phyloP scores from a whole-genome alignment of 805 yeast species.

The Clavispora santaluciae region DNA sequence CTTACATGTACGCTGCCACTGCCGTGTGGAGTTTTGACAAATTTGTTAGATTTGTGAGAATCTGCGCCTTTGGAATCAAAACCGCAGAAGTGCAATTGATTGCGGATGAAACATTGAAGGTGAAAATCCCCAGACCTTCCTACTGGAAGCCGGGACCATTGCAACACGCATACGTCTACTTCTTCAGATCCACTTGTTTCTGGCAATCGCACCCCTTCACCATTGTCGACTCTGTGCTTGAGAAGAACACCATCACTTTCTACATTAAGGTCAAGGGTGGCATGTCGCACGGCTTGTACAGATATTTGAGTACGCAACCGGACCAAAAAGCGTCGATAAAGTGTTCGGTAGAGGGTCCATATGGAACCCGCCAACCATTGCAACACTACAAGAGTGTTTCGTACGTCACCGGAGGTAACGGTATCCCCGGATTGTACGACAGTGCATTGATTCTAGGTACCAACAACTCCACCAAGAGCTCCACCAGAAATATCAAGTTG shows the following conservation, averaged over 20 bases:
- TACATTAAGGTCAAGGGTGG: slow-evolving; percentile 56
- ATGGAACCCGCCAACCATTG: slow-evolving; percentile 48
- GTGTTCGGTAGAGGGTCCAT: slow-evolving; percentile 57
- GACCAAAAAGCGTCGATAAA: slow-evolving; percentile 32
- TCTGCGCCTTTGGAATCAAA: slow-evolving; percentile 33
- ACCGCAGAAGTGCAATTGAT: slow-evolving; percentile 33
- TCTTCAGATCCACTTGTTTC: slow-evolving; percentile 46
- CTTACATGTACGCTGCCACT: slow-evolving; percentile 34
- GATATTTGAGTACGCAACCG: slow-evolving; percentile 23
- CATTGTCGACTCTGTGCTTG: slow-evolving; percentile 37
- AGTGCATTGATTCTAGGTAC: slow-evolving; percentile 31
- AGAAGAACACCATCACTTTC: slow-evolving; percentile 37
- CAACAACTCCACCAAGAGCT: slow-evolving; percentile 1
- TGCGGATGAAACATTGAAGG: slow-evolving; percentile 45
- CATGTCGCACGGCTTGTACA: slow-evolving; percentile 41
- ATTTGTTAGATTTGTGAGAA: slow-evolving; percentile 27
- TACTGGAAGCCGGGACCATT: slow-evolving; percentile 52
- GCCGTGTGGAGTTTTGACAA: slow-evolving; percentile 42
- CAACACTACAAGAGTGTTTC: slow-evolving; percentile 43
- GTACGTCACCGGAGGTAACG: slow-evolving; percentile 61
- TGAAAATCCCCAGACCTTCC: slow-evolving; percentile 44
- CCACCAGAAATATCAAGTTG: slow-evolving; percentile 19
- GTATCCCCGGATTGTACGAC: slow-evolving; percentile 53
- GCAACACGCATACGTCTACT: slow-evolving; percentile 52
- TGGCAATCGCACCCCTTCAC: slow-evolving; percentile 81